Conservation (phyloP, 2,329 filamentous ascomycete genomes). For the Trichoderma sp. region DNA sequence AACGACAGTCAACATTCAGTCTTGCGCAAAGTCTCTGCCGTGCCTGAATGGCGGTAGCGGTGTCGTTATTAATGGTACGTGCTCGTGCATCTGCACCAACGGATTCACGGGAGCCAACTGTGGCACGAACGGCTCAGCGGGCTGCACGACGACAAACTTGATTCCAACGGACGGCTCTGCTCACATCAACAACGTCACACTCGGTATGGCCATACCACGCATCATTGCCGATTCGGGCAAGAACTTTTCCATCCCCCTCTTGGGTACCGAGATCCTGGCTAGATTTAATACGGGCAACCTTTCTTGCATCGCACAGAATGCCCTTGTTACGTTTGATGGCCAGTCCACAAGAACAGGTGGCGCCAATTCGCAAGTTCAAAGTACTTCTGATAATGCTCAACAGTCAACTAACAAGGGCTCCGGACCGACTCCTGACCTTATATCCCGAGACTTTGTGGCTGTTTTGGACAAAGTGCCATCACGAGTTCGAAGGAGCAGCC, state of each 20-base stretch:
- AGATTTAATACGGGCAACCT: conserved; percentile 76
- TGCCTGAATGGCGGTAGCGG: conserved; percentile 84
- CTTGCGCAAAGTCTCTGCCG: conserved; percentile 64
- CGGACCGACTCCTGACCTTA: conserved; percentile 7
- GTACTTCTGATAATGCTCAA: conserved; percentile 30
- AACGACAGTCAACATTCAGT: conserved; percentile 45
- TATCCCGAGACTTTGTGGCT: neutral
- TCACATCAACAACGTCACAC: conserved; percentile 68
- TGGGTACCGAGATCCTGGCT: conserved; percentile 69
- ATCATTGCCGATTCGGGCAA: conserved; percentile 66
- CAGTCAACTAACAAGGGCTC: neutral
- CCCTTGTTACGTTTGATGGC: conserved; percentile 81
- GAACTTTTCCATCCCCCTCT: conserved; percentile 78
- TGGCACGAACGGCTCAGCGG: conserved; percentile 50
- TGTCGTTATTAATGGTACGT: conserved; percentile 67
- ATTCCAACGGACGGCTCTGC: conserved; percentile 46
- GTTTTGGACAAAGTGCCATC: neutral
- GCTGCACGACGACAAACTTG: conserved; percentile 57
- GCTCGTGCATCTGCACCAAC: conserved; percentile 86
- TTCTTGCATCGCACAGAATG: conserved; percentile 83
- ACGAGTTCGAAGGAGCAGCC: neutral
- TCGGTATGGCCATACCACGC: conserved; percentile 78
- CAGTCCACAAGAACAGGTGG: conserved; percentile 45
- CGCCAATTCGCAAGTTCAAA: conserved; percentile 36
- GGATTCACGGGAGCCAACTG: conserved; percentile 73